These are phyloP conservation scores for Lodderomyces metapsilosis DNA, from an alignment of 1,139 yeast genomes.

Conservation along the genomic window DNA sequence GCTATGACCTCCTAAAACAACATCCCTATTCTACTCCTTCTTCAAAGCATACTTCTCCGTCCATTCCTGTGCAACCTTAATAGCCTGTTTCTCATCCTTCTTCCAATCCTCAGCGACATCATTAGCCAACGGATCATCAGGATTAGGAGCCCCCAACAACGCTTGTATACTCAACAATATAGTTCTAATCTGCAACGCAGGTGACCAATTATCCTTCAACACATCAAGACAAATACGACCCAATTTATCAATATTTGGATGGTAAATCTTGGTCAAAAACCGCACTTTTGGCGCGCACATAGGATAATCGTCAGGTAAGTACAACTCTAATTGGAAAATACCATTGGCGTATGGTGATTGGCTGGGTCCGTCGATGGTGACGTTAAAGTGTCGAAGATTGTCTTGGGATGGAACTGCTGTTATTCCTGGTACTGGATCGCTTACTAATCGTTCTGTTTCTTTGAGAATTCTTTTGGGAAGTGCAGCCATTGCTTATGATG, in stretches of 20 bases:
- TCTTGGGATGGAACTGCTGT: slow-evolving; percentile 91
- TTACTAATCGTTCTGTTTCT: slow-evolving; percentile 87
- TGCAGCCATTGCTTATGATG: slow-evolving; percentile 47
- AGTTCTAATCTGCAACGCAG: slow-evolving; percentile 96
- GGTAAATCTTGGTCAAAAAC: slow-evolving; percentile 89
- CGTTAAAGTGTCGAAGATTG: slow-evolving; percentile 84
- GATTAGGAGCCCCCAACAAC: slow-evolving; percentile 90
- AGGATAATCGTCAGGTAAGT: slow-evolving; percentile 87
- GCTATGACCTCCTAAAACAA: too few relatives aligned
- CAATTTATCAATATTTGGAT: slow-evolving; percentile 92
- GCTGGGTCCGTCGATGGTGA: slow-evolving; percentile 83
- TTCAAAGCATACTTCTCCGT: slow-evolving; percentile 61
- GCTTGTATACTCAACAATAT: slow-evolving; percentile 91
- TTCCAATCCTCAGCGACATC: slow-evolving; percentile 98
- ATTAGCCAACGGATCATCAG: slow-evolving; percentile 96
- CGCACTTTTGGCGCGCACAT: slow-evolving; percentile 93
- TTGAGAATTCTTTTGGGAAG: slow-evolving; percentile 88
- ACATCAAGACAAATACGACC: slow-evolving; percentile 97
- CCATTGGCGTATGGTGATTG: slow-evolving; percentile 85
- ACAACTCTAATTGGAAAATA: slow-evolving; percentile 70
- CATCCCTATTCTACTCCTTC: slow-evolving; percentile 8
- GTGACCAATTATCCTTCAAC: slow-evolving; percentile 92
- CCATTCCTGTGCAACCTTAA: slow-evolving; percentile 86
- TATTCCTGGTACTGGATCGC: slow-evolving; percentile 97
- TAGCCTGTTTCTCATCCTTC: slow-evolving; percentile 76